Base-by-base conservation (phyloP, 352 stramenopile species). In the Halophytophthora polymorphica region DNA sequence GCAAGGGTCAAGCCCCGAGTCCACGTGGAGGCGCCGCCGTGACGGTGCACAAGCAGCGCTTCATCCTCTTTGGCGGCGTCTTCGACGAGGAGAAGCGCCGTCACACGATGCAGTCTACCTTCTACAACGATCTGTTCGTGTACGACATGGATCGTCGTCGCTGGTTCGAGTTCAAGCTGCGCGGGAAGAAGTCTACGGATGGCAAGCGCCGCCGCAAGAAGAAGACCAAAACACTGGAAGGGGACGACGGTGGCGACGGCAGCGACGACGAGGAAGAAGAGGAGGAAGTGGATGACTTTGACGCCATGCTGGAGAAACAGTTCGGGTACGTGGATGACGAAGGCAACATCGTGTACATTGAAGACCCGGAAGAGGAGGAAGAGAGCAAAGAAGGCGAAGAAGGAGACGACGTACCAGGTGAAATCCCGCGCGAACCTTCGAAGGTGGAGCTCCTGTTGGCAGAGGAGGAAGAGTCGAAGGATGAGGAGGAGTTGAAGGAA, bases 111-210 rank as follows among this genome's bases (percentile, higher is more conserved):
- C 77, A 90, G 59, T 90, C 75, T 25, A 90, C 96, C 29, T 98
- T 99, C 75, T 99, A 97, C 73, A 97, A 98, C 66, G 95, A 98
- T 61, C 64, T 99, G 33, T 98, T 97, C 69, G 93, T 96, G 17
- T 97, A 98, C 59, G 96, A 99, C 68, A 96, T 98, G 78, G 93
- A 98, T 50, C 82, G 92, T 21, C 83, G 93, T 15, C 93, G 95
- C 45, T 99, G 95, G 95, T 99, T 97, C 57, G 82, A 96, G 53
- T 90, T 91, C 57, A 84, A 86, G 33, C 47, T 98, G 58, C 77
- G 86, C 19, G 86, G 77, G 44, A 97, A 92, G 58, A 96, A 90
- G 61, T 64, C 79, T 48, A 65, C 66, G 13, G 72, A 88, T 21
- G 66, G 70, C 19, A 87, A 80, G 61, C 69, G 67, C 17, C 78